Percentiles rank a stretch among this genome's conserved stretches.
Evolutionary conservation across 2,329 filamentous ascomycete genomes (phyloP).

Genomic region (Alternaria brassicicola): DNA sequence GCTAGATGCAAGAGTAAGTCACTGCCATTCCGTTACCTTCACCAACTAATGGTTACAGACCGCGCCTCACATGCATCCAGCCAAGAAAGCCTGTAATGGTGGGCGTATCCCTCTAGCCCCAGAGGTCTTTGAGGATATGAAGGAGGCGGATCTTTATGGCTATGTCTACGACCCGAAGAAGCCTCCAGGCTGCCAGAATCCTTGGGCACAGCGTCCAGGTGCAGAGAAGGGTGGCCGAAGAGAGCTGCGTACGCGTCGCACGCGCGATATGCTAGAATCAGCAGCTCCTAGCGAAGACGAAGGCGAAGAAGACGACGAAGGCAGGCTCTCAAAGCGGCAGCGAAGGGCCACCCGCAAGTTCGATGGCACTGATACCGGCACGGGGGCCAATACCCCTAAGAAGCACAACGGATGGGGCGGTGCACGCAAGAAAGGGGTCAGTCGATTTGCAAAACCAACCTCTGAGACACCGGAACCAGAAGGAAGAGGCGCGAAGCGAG

Average conservation of each 20-base stretch:
- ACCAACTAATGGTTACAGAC: constrained; percentile 46
- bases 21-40: constrained; percentile 24
- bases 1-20: constrained; percentile 54
- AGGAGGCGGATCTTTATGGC: constrained; percentile 66
- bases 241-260: constrained; percentile 54
- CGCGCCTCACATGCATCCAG: constrained; percentile 56
- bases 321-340: constrained; percentile 40
- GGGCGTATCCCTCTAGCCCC: constrained; percentile 54
- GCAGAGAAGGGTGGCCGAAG: constrained; percentile 53
- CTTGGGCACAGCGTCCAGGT: constrained; percentile 59
- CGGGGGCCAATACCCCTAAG: constrained; percentile 40
- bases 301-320: constrained; percentile 43
- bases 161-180: constrained; percentile 63
- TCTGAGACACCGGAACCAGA: constrained; percentile 49
- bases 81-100: constrained; percentile 59
- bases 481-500: constrained; percentile 37
- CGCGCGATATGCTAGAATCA: constrained; percentile 48
- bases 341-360: constrained; percentile 45
- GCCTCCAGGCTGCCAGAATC: constrained; percentile 59
- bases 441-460: constrained; percentile 35
- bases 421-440: constrained; percentile 47
- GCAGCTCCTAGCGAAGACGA: constrained; percentile 49
- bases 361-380: constrained; percentile 40
- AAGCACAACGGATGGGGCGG: constrained; percentile 48
- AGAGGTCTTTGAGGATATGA: constrained; percentile 63